phyloP scores from a whole-genome alignment of 139 green algal genomes.

The Chlorella sp. region DNA sequence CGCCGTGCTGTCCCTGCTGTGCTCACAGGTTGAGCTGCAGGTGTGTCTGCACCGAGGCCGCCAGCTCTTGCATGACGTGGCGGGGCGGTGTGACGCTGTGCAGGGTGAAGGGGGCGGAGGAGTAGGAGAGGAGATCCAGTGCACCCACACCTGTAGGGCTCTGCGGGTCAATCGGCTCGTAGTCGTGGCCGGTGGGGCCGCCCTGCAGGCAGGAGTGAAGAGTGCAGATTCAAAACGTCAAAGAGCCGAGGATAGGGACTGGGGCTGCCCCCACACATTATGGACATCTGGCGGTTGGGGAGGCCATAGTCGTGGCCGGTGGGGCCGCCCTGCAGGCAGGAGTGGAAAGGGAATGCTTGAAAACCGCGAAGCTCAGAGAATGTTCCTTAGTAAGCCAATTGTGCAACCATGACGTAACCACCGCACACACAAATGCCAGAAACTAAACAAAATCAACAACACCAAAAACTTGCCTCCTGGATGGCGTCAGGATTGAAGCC shows the following conservation, averaged over 20 bases:
- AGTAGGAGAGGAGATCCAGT: constrained; percentile 22
- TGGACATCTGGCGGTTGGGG: no score
- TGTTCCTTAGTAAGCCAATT: no score
- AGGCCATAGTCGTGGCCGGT: not conserved
- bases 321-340: no score
- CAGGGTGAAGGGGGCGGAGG: constrained; percentile 20
- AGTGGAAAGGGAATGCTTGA: not conserved
- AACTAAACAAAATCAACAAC: no score
- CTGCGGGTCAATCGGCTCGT: not conserved
- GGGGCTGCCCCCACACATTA: no score
- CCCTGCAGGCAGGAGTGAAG: not conserved
- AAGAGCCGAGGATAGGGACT: not conserved
- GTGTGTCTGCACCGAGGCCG: not conserved
- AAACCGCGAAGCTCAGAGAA: no score
- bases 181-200: not conserved
- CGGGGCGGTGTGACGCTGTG: constrained; percentile 26
- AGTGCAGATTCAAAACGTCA: not conserved
- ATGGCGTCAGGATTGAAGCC: not conserved
- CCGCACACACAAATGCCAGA: no score
- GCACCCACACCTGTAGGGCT: not conserved
- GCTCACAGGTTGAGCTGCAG: not conserved
- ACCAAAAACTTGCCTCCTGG: constrained; percentile 1
- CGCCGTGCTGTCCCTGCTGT: not conserved
- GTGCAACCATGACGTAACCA: no score
- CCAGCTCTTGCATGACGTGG: constrained; percentile 26